A percentile compares a stretch with the other conserved stretches of the same genome.
Evolutionary conservation across 169 alveolate genomes (phyloP).

Genomic region (Plasmodium blacklocki): DNA sequence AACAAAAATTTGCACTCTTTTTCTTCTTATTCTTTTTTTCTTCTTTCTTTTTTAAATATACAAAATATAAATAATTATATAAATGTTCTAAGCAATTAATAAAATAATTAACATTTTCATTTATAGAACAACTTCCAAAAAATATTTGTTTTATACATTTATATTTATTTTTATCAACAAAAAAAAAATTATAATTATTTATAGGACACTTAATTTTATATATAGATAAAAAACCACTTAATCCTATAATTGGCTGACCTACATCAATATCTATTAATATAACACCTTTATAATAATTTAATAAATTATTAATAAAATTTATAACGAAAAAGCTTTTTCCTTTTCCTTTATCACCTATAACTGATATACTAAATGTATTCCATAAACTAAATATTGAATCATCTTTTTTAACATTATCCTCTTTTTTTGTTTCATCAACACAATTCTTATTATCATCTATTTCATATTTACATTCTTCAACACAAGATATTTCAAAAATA

Average conservation of each 20-base stretch:
- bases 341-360: constrained; percentile 61
- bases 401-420: neutral
- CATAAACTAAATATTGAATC: neutral
- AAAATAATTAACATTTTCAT: constrained; percentile 15
- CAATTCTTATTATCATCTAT: neutral
- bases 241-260: constrained; percentile 68
- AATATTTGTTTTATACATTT: constrained; percentile 58
- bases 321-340: constrained; percentile 43
- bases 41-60: constrained; percentile 21
- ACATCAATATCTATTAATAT: constrained; percentile 47
- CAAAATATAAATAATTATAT: constrained; percentile 23
- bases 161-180: constrained; percentile 14
- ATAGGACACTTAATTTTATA: constrained; percentile 42
- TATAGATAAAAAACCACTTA: constrained; percentile 48
- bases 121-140: constrained; percentile 64
- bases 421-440: no score
- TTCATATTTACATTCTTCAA: neutral
- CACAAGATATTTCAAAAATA: no score
- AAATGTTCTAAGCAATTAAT: constrained; percentile 33
- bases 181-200: constrained; percentile 54
- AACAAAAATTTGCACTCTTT: neutral
- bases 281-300: constrained; percentile 33
- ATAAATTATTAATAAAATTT: constrained; percentile 40
- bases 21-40: neutral
- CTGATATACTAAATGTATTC: constrained; percentile 17